Evolutionary conservation across 306 rosid species (phyloP).

Genomic region (Pyrus bretschneideri): DNA sequence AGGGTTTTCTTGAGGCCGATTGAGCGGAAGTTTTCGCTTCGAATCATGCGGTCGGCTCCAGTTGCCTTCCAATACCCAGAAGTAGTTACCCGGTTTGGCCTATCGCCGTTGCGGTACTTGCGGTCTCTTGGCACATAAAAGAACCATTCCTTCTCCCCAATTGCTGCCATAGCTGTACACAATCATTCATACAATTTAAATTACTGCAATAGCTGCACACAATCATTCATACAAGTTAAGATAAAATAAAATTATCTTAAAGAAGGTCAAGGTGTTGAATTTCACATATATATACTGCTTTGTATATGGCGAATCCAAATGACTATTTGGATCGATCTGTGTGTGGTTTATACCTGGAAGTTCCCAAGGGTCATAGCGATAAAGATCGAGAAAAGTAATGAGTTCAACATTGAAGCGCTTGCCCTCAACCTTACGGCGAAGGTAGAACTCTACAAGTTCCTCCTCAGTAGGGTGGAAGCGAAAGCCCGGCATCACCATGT

Average conservation of each 20-base stretch:
- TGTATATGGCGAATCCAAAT: neutral
- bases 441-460: constrained; percentile 96
- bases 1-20: constrained; percentile 99
- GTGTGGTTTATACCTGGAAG: constrained; percentile 62
- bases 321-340: neutral
- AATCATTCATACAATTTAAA: neutral
- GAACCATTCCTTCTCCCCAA: constrained; percentile 98
- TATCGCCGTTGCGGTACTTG: constrained; percentile 84
- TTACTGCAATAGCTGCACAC: constrained; percentile 22
- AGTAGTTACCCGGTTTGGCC: constrained; percentile 87
- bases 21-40: constrained; percentile 65
- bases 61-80: constrained; percentile 99
- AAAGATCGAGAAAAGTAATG: constrained; percentile 96
- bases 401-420: constrained; percentile 97
- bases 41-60: constrained; percentile 89
- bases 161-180: constrained; percentile 79
- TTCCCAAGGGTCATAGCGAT: constrained; percentile 99
- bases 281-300: neutral
- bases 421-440: constrained; percentile 99
- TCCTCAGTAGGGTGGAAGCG: constrained; percentile 98
- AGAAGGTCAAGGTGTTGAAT: neutral
- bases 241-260: no score
- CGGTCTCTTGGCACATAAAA: constrained; percentile 93
- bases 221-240: neutral
- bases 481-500: constrained; percentile 96